Conservation (phyloP, 1,139 yeast genomes). For the Spencermartinsiella ligniputridi region DNA sequence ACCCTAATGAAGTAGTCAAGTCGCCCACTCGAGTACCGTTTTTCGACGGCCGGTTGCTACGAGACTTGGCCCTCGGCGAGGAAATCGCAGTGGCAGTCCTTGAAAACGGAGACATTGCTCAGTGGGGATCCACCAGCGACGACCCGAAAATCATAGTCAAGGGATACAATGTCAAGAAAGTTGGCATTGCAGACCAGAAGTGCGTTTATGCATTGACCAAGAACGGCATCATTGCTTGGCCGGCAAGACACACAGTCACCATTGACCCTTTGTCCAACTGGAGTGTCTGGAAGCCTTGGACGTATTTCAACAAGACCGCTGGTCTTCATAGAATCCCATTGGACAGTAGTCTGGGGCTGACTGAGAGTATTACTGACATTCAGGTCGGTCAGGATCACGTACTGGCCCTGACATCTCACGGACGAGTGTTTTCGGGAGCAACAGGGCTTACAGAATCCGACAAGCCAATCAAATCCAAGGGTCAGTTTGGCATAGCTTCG, state of each 20-base stretch:
- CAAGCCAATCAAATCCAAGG: conserved; percentile 44
- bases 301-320: neutral
- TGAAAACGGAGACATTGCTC: conserved; percentile 67
- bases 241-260: neutral
- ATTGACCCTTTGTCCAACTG: neutral
- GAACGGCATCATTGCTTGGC: conserved; percentile 39
- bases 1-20: conserved; percentile 36
- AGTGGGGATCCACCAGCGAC: conserved; percentile 49
- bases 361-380: conserved; percentile 49
- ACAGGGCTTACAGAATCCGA: conserved; percentile 39
- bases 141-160: conserved; percentile 38
- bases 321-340: conserved; percentile 1
- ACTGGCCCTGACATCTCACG: conserved; percentile 55
- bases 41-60: conserved; percentile 59
- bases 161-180: conserved; percentile 44
- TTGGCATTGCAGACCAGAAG: conserved; percentile 49
- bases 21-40: conserved; percentile 57
- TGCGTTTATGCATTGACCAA: conserved; percentile 52
- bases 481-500: conserved; percentile 79
- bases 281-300: conserved; percentile 1
- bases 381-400: conserved; percentile 65
- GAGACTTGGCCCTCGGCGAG: conserved; percentile 54
- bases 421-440: conserved; percentile 60
- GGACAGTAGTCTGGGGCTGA: conserved; percentile 30
- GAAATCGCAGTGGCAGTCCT: conserved; percentile 59